Evolutionary conservation across 352 stramenopile species (phyloP).

Genomic region (Globisporangium viniferum): DNA sequence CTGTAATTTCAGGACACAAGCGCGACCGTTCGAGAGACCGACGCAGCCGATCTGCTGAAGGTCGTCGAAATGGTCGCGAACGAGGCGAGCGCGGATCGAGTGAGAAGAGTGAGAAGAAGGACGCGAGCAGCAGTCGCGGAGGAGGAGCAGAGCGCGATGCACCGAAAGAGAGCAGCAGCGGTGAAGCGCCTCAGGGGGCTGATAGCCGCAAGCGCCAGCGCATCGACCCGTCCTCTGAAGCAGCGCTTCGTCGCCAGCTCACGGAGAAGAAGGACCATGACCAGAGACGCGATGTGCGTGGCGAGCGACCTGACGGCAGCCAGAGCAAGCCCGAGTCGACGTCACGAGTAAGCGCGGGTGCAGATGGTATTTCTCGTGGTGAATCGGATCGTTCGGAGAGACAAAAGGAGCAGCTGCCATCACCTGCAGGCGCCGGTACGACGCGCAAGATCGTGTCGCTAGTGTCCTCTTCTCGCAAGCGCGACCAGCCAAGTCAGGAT

Average conservation of each 20-base stretch:
- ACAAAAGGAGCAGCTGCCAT: not conserved
- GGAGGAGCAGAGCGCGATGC: slow-evolving; percentile 4
- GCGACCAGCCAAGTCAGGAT: slow-evolving; percentile 29
- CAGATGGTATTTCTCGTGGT: not conserved
- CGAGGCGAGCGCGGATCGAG: slow-evolving; percentile 23
- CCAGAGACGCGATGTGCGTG: slow-evolving; percentile 7
- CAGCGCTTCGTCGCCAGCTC: slow-evolving; percentile 61
- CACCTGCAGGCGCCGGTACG: not conserved
- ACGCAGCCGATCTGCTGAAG: slow-evolving; percentile 40
- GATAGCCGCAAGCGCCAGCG: slow-evolving; percentile 55
- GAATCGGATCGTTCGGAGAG: slow-evolving; percentile 13
- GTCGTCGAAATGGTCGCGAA: slow-evolving; percentile 30
- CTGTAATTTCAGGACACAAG: slow-evolving; percentile 20
- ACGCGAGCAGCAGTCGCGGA: slow-evolving; percentile 19
- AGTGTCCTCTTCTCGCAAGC: slow-evolving; percentile 65
- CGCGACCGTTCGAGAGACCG: slow-evolving; percentile 27
- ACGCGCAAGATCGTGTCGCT: slow-evolving; percentile 79
- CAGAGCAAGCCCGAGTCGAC: not conserved
- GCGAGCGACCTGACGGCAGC: not conserved
- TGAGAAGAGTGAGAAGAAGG: slow-evolving; percentile 22
- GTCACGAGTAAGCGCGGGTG: not conserved
- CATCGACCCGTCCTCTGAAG: slow-evolving; percentile 52
- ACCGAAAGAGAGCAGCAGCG: slow-evolving; percentile 13
- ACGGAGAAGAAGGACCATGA: slow-evolving; percentile 68
- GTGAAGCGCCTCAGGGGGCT: slow-evolving; percentile 12